These are phyloP conservation scores for Phytophthora syringae DNA, from an alignment of 352 stramenopile species.

Conservation along the genomic window DNA sequence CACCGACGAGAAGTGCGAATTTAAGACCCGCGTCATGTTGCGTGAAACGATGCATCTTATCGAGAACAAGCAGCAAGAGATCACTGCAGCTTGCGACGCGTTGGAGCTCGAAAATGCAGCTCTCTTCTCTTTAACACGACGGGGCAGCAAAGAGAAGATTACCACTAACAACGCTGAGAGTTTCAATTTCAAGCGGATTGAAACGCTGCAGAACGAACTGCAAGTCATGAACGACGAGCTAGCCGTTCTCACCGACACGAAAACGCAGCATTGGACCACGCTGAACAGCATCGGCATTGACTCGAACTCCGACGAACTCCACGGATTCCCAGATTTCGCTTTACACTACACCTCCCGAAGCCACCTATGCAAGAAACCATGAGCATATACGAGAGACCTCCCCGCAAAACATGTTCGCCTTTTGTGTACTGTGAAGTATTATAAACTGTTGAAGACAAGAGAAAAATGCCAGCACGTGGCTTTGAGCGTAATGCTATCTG, in stretches of 20 bases:
- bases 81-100: conserved; percentile 9
- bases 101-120: conserved; percentile 30
- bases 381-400: no score
- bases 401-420: no score
- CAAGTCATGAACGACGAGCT: conserved; percentile 46
- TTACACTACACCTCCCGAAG: conserved; percentile 30
- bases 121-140: conserved; percentile 32
- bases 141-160: conserved; percentile 19
- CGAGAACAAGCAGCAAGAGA: conserved; percentile 51
- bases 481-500: no score
- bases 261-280: conserved; percentile 47
- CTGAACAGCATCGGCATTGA: conserved; percentile 61
- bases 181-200: conserved; percentile 42
- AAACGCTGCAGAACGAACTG: conserved; percentile 59
- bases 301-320: conserved; percentile 40
- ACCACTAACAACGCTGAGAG: conserved; percentile 12
- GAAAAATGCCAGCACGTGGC: no score
- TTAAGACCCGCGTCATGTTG: conserved; percentile 59
- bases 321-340: conserved; percentile 45
- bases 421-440: no score
- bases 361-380: background rate
- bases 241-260: conserved; percentile 39
- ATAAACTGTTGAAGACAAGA: background rate
- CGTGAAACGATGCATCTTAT: conserved; percentile 76
- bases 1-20: conserved; percentile 56